These are phyloP conservation scores for Epicoccum nigrum DNA, from an alignment of 2,329 filamentous ascomycete genomes.

Conservation along the genomic window DNA sequence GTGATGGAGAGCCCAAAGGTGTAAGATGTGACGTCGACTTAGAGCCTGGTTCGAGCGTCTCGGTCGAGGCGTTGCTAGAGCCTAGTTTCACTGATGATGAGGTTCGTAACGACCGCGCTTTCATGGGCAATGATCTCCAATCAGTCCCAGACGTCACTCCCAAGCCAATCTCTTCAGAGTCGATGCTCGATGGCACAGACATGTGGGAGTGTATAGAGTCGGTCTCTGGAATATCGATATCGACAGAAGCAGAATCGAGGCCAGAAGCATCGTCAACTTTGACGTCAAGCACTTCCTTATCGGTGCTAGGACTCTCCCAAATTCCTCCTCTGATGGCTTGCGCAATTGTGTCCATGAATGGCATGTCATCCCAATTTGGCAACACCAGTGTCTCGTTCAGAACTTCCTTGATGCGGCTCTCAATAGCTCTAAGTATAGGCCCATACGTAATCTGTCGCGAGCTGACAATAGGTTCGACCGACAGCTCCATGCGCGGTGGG, in stretches of 20 bases:
- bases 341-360: slow-evolving; percentile 81
- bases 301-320: slow-evolving; percentile 58
- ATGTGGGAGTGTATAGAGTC: slow-evolving; percentile 30
- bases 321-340: slow-evolving; percentile 87
- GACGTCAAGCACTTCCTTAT: slow-evolving; percentile 20
- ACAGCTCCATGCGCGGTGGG: slow-evolving; percentile 92
- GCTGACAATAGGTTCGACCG: slow-evolving; percentile 95
- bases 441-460: slow-evolving; percentile 94
- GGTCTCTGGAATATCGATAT: slow-evolving; percentile 29
- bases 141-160: slow-evolving; percentile 37
- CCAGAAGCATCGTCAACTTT: slow-evolving; percentile 16
- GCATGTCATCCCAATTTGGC: slow-evolving; percentile 95
- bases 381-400: slow-evolving; percentile 88
- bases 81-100: slow-evolving; percentile 71
- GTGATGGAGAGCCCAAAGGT: slow-evolving; percentile 55
- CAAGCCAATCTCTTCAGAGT: slow-evolving; percentile 24
- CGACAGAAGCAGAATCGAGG: slow-evolving; percentile 20
- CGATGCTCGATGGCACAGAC: slow-evolving; percentile 28
- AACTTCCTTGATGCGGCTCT: slow-evolving; percentile 92
- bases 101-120: slow-evolving; percentile 64
- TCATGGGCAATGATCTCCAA: slow-evolving; percentile 22
- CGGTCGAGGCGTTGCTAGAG: slow-evolving; percentile 66
- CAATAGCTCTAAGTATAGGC: slow-evolving; percentile 88
- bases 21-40: slow-evolving; percentile 65
- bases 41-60: slow-evolving; percentile 63